Base-by-base conservation (phyloP, 768 basidiomycete species). In the Rhizopogon vulgaris region DNA sequence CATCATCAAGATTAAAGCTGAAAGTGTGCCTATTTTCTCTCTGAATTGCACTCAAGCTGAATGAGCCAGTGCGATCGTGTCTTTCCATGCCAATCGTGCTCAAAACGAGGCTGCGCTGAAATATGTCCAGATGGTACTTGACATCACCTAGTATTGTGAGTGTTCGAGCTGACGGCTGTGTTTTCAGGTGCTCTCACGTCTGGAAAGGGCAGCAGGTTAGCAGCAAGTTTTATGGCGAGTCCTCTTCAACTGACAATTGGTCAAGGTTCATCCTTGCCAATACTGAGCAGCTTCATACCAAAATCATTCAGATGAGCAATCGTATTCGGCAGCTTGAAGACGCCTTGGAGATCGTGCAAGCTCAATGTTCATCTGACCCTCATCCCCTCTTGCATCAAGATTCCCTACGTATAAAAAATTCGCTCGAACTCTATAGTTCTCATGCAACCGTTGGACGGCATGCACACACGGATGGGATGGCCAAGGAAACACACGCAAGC, bases 71-170 rank as follows among this genome's bases (percentile, higher is more conserved):
- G 82, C 60, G 82, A 84, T 69, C 80, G 82, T 50, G 72, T 79
- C 4, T 83, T 83, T 59, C 82, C 82, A 24, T 84, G 82, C 59
- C 78, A 82, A 71, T 83, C 82, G 47, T 84, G 82, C 59, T 78
- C 79, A 25, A 84, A 84, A 65, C 71, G 82, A 56, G 82, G 85
- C 2, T 83, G 82, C 56, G 79, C 78, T 3, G 80, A 78, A 52
- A 74, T 82, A 49, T 82, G 80, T 60, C 80, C 80, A 42, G 80
- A 82, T 57, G 80, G 80, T 79, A 45, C 3, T 69, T 56, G 24
- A 3, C 43, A 25, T 42, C 25, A 18, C 12, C 15, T 22, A n/a
- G 32, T 32, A 22, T 45, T 49, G 52, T 38, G 32, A 28, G 12
- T 24, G 8, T 55, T n/a, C 22, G 39, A 41, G 52, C 42, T 57